Evolutionary conservation across 768 basidiomycete genomes (phyloP).

Genomic region (Russula sp.): DNA sequence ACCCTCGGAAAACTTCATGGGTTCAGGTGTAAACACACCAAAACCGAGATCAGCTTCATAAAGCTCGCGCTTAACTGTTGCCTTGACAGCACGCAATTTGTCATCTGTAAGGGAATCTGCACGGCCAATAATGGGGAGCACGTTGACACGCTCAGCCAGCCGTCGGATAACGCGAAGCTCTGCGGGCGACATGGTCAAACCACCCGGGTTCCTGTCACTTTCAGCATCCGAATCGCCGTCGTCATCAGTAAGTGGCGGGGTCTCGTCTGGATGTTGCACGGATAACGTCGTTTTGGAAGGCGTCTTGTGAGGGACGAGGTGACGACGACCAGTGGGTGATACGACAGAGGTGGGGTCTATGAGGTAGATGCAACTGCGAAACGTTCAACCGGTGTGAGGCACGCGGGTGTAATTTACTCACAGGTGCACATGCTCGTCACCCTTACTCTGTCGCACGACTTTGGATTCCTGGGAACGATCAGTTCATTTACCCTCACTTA

Average conservation of each 20-base stretch:
- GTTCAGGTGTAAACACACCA: slow-evolving; percentile 60
- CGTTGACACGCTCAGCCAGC: slow-evolving; percentile 64
- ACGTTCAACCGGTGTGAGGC: neutral
- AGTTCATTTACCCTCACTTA: neutral
- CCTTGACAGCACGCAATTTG: slow-evolving; percentile 60
- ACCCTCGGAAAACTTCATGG: slow-evolving; percentile 21
- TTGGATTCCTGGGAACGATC: slow-evolving; percentile 61
- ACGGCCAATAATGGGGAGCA: slow-evolving; percentile 74
- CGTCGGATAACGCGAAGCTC: slow-evolving; percentile 76
- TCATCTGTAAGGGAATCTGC: slow-evolving; percentile 82
- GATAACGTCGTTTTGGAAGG: slow-evolving; percentile 65
- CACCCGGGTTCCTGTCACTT: slow-evolving; percentile 42
- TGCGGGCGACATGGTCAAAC: slow-evolving; percentile 62
- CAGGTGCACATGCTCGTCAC: slow-evolving; percentile 87
- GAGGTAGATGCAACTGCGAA: slow-evolving; percentile 71
- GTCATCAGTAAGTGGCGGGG: slow-evolving; percentile 36
- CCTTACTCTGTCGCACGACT: slow-evolving; percentile 78
- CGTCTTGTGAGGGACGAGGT: slow-evolving; percentile 42
- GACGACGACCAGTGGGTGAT: slow-evolving; percentile 46
- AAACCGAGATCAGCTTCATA: slow-evolving; percentile 62
- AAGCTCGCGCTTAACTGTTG: slow-evolving; percentile 62
- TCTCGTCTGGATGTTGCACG: slow-evolving; percentile 43
- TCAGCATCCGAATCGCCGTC: slow-evolving; percentile 42
- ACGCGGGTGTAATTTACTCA: slow-evolving; percentile 33
- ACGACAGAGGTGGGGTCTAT: slow-evolving; percentile 70